Base-by-base conservation (phyloP, 805 yeast species). In the Kodamaea lidongshanica region DNA sequence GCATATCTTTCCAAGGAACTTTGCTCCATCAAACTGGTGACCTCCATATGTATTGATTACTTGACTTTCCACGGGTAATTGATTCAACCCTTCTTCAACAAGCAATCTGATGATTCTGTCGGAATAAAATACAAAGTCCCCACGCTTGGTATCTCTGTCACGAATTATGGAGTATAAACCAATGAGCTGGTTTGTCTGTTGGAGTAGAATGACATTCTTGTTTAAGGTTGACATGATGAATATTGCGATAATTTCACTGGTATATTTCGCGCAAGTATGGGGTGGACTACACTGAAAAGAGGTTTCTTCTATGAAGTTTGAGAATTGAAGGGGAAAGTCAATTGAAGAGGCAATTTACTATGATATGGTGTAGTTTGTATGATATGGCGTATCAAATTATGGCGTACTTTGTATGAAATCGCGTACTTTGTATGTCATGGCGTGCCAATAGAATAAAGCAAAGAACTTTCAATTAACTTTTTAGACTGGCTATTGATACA, bases 31-130 rank as follows among this genome's bases (percentile, higher is more conserved):
- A 54, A 74, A 86, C 21, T 61, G 58, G 40, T 75, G 70, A 31
- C 79, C 80, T 8, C 92, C 77, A 26, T 94, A 89, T 19, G 97
- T 88, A 30, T 69, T 68, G 26, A 92, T 80, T 3, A 62, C 52
- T 18, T 66, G 52, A 27, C 78, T 65, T 44, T 76, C 75, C n/a
- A 88, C 94, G 4, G 99, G 99, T 25, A 92, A 67, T 52, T 84
- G 87, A 57, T 92, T 89, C 49, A 92, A 73, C 22, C 97, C 97
- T 56, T 83, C 95, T 65, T 92, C 99, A 11, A 92, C 97, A 38
- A 92, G 63, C 25, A 92, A 64, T 37, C 99, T 72, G 52, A 92
- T 92, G 59, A 92, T 88, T 54, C 99, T 70, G 54, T 92, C 96
- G 8, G 96, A 76, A 56, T 89, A 92, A 57, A 92, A 92, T 32